Conservation (phyloP, 2,329 filamentous ascomycete genomes). For the Lithohypha guttulata region DNA sequence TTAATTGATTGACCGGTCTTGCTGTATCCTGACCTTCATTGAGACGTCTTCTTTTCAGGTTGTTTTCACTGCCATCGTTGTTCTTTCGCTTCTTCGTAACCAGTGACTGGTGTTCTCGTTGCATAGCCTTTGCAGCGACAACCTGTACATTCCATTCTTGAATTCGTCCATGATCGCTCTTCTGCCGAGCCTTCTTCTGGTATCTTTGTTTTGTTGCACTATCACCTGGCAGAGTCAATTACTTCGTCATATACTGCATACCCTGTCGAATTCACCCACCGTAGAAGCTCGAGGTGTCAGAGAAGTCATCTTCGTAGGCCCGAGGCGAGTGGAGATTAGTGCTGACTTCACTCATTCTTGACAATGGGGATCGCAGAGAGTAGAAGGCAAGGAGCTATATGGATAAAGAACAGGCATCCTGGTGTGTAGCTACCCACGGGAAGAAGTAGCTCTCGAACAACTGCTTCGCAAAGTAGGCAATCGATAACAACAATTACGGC, state of each 20-base stretch:
- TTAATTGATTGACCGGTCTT: constrained; percentile 12
- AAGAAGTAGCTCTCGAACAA: too few relatives aligned
- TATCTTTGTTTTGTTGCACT: constrained; percentile 39
- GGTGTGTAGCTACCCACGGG: too few relatives aligned
- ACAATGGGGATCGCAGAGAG: too few relatives aligned
- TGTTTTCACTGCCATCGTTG: neutral
- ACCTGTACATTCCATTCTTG: constrained; percentile 18
- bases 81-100: constrained; percentile 5
- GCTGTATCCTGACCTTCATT: constrained; percentile 1
- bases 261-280: constrained; percentile 21
- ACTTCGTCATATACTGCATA: neutral
- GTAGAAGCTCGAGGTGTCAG: constrained; percentile 38
- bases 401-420: too few relatives aligned
- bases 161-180: constrained; percentile 39
- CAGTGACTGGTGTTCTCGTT: constrained; percentile 5
- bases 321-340: too few relatives aligned
- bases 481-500: too few relatives aligned
- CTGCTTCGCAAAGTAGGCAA: too few relatives aligned
- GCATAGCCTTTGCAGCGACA: constrained; percentile 10
- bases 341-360: too few relatives aligned
- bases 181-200: constrained; percentile 40
- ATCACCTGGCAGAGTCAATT: constrained; percentile 39
- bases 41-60: neutral
- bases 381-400: too few relatives aligned
- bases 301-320: too few relatives aligned